Base-by-base conservation (phyloP, 495 filamentous ascomycete species). In the Aspergillus wentii region DNA sequence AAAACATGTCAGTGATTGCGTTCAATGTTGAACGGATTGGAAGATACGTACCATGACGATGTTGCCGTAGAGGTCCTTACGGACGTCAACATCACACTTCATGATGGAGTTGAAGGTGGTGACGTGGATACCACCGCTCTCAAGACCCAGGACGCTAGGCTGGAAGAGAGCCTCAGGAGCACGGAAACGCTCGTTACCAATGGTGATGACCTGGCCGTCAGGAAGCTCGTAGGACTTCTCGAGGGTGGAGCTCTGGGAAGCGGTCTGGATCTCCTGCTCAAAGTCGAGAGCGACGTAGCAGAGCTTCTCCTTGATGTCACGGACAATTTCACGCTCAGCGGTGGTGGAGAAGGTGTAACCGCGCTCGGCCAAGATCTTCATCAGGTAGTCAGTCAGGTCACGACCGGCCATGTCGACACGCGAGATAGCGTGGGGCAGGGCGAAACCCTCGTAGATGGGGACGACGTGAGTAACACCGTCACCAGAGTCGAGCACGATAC, bases 61-160 rank as follows among this genome's bases (percentile, higher is more conserved):
- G 82, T 98, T 98, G 65, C 90, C 90, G 69, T 97, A 98, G 49
- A 98, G 83, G 71, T 95, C 86, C 82, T 97, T 98, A 79, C 92
- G 83, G 64, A 98, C 86, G 70, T 98, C 92, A 69, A 98, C 90
- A 72, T 98, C 92, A 71, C 94, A 97, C 81, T 97, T 95, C 85
- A 95, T 97, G 81, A 98, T 97, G 49, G 94, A 96, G 80, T 97
- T 97, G 84, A 96, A 97, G 52, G 94, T 96, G 62, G 92, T 97
- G 64, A 95, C 94, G 74, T 98, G 92, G 74, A 98, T 95, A 74
- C 92, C 92, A 57, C 91, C 92, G 72, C 80, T 86, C 72, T 98
- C 92, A 49, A 95, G 90, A 80, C 92, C 92, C 43, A 98, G 77
- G 45, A 98, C 94, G 59, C 86, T 91, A 49, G 92, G 92, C 78